phyloP scores from a whole-genome alignment of 306 rosid species.

The Lathyrus aphaca region DNA sequence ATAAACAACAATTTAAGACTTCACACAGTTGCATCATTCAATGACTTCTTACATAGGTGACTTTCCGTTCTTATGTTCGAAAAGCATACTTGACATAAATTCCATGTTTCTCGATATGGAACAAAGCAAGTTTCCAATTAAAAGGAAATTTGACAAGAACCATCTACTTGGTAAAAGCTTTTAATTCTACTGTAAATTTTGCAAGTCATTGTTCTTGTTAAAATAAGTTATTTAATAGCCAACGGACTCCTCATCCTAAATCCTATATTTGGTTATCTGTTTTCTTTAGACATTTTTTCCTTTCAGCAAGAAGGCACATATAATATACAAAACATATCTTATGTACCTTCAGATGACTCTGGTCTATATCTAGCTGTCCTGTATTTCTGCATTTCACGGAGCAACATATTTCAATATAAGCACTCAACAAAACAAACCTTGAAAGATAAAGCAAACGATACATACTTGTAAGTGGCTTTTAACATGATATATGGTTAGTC shows the following conservation, averaged over 20 bases:
- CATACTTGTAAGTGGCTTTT: constrained; percentile 97
- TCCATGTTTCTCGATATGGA: neutral
- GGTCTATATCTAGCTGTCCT: constrained; percentile 99
- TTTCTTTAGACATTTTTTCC: neutral
- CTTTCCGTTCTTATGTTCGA: constrained; percentile 13
- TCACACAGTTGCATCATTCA: constrained; percentile 13
- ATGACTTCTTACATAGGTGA: constrained; percentile 6
- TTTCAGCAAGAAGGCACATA: neutral
- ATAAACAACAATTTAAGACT: constrained; percentile 12
- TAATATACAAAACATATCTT: constrained; percentile 36
- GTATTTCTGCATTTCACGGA: constrained; percentile 84
- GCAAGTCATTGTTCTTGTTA: constrained; percentile 15
- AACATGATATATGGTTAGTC: constrained; percentile 96
- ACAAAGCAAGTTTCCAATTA: constrained; percentile 26
- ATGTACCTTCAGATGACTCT: constrained; percentile 87
- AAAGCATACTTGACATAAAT: constrained; percentile 26
- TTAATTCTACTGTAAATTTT: constrained; percentile 5
- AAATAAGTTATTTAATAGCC: constrained; percentile 28
- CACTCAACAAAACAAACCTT: constrained; percentile 39
- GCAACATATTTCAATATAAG: constrained; percentile 42
- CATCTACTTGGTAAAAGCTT: constrained; percentile 8
- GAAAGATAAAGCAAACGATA: constrained; percentile 25
- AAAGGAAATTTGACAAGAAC: constrained; percentile 32
- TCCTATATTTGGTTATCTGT: constrained; percentile 7
- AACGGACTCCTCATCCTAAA: constrained; percentile 23